phyloP scores from a whole-genome alignment of 1,139 yeast species.

The Meyerozyma carpophila region DNA sequence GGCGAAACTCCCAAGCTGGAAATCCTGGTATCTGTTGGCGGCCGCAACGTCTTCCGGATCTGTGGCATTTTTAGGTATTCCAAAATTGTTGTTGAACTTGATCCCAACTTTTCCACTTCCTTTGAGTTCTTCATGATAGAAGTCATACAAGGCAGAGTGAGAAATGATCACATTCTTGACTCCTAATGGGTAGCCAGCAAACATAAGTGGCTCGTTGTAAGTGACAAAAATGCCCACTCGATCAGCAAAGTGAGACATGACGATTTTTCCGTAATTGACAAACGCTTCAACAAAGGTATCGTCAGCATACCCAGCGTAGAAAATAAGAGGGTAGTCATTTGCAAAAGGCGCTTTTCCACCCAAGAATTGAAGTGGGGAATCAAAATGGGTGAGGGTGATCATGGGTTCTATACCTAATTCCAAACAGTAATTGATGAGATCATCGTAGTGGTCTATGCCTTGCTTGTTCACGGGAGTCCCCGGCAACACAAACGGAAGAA shows the following conservation, averaged over 20 bases:
- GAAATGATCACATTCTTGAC: conserved; percentile 25
- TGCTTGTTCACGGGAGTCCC: conserved; percentile 25
- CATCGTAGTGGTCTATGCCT: conserved; percentile 30
- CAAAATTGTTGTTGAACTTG: conserved; percentile 15
- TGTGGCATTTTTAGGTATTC: conserved; percentile 14
- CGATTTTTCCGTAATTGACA: conserved; percentile 24
- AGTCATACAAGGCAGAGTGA: conserved; percentile 22
- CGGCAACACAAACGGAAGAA: conserved; percentile 22
- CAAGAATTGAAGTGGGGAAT: conserved; percentile 21
- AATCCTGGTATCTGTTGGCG: conserved; percentile 20
- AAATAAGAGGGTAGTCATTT: conserved; percentile 6
- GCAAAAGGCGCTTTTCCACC: conserved; percentile 5
- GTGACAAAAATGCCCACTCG: conserved; percentile 29
- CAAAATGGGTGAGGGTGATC: conserved; percentile 31
- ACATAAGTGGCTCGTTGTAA: conserved; percentile 27
- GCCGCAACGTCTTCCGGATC: conserved; percentile 18
- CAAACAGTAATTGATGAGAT: conserved; percentile 23
- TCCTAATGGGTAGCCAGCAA: conserved; percentile 13
- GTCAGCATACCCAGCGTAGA: conserved; percentile 20
- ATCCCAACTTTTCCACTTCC: conserved; percentile 21
- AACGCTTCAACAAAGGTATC: conserved; percentile 24
- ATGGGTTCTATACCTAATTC: conserved; percentile 25
- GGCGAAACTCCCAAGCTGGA: conserved; percentile 21
- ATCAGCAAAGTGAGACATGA: conserved; percentile 26
- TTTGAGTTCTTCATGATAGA: conserved; percentile 22